Evolutionary conservation across 208 protist species (phyloP).

Genomic region (Leishmania tarentolae): DNA sequence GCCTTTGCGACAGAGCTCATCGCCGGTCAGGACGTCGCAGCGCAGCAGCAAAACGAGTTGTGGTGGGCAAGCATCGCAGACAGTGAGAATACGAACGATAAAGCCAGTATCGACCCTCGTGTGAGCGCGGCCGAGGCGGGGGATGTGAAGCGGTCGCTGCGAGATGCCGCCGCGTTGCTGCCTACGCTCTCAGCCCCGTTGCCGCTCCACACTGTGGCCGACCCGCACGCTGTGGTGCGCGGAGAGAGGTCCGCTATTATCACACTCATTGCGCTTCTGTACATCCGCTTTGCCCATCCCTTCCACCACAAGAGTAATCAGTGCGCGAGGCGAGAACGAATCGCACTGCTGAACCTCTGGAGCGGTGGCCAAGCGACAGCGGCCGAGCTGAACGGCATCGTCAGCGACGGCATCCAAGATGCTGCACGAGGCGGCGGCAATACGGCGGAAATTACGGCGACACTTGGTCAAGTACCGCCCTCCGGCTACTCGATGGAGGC

Average conservation of each 20-base stretch:
- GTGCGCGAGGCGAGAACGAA: constrained; percentile 64
- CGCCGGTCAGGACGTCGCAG: constrained; percentile 35
- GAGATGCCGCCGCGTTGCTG: background rate
- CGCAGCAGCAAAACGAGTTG: constrained; percentile 30
- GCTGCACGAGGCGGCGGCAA: background rate
- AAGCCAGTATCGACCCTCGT: background rate
- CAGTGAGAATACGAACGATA: background rate
- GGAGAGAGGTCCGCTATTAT: constrained; percentile 66
- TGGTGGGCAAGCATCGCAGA: constrained; percentile 14
- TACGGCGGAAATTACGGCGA: background rate
- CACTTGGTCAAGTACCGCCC: background rate
- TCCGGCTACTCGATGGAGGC: constrained; percentile 32
- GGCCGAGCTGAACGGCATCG: constrained; percentile 13
- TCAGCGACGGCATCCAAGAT: background rate
- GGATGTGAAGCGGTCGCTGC: constrained; percentile 3
- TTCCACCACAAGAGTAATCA: constrained; percentile 88
- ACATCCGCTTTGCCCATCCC: constrained; percentile 85
- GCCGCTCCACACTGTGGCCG: constrained; percentile 73
- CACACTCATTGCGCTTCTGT: constrained; percentile 85
- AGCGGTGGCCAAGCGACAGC: constrained; percentile 44
- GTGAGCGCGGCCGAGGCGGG: background rate
- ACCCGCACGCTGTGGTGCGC: constrained; percentile 70
- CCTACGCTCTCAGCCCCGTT: constrained; percentile 44
- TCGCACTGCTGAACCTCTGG: constrained; percentile 72
- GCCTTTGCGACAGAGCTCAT: constrained; percentile 88